Evolutionary conservation across 768 basidiomycete genomes (phyloP), one percentile per base, ranked within the genome.

Genomic region (Galerina marginata): DNA sequence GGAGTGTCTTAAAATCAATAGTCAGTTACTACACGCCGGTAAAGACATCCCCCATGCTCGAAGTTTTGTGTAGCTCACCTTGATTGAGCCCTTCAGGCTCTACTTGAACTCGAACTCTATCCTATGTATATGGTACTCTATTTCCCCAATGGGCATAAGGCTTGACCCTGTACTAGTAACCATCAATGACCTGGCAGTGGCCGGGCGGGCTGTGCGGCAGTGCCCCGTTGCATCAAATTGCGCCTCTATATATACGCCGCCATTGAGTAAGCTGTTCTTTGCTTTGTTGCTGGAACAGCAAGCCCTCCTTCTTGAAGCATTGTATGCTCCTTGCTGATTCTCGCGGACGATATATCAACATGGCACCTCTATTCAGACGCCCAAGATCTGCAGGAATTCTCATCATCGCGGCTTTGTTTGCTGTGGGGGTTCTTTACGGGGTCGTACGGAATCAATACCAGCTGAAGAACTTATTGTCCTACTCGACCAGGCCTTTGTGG

Each of bases 401-500:
- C 52, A 56, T 81, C 37, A 70, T 77, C 26, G 67, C 72, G 10
- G 46, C 76, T 23, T 33, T 81, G 58, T 66, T 76, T 53, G 54
- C 65, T 39, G 46, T 73, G 36, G 56, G 67, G 38, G 47, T 77
- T 29, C 61, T 82, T 42, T 81, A 79, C 61, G 65, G 73, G 47
- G 64, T 77, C 20, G 58, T 72, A 6, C 76, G 79, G 54, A 78
- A 80, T 69, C 79, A 77, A 42, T 80, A 83, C 64, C 83, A 85
- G 66, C 76, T 85, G 62, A 77, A 72, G 63, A 85, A 86, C 66
- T 69, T 77, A 9, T 65, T 86, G 9, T 85, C 85, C 3, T 85
- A 85, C 66, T 81, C 83, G 5, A 85, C 85, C 2, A 75, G 85
- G 20, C 85, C 85, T 9, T 71, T 87, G 33, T 89, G 87, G 87